These are phyloP conservation scores for Domatiomyces globalis DNA, from an alignment of 2,329 filamentous ascomycete genomes.

Conservation along the genomic window DNA sequence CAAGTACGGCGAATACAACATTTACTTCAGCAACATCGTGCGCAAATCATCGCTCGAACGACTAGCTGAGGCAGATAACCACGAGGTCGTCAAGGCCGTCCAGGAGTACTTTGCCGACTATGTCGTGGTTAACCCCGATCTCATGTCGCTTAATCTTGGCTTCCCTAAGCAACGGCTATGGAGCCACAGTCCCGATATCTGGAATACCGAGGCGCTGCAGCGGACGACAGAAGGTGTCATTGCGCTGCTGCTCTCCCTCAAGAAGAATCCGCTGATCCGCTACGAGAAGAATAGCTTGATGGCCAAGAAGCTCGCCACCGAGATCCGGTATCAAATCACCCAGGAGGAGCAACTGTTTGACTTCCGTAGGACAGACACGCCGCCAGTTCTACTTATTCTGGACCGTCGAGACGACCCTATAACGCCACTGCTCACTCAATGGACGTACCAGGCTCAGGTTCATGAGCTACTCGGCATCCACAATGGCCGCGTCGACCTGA, in stretches of 20 bases:
- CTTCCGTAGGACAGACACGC: slow-evolving; percentile 86
- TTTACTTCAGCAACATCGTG: slow-evolving; percentile 95
- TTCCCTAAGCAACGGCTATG: slow-evolving; percentile 65
- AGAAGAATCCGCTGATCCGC: slow-evolving; percentile 90
- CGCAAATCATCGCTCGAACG: slow-evolving; percentile 93
- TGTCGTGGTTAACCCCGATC: slow-evolving; percentile 82
- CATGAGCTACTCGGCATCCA: slow-evolving; percentile 88
- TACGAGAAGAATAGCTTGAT: slow-evolving; percentile 84
- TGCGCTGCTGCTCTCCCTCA: slow-evolving; percentile 71
- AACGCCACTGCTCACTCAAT: slow-evolving; percentile 86
- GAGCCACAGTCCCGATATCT: slow-evolving; percentile 67
- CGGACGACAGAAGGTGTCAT: slow-evolving; percentile 76
- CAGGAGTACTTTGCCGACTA: slow-evolving; percentile 97
- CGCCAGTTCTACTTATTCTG: slow-evolving; percentile 77
- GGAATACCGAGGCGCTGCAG: slow-evolving; percentile 81
- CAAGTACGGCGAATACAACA: slow-evolving; percentile 92
- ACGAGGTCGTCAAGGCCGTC: slow-evolving; percentile 86
- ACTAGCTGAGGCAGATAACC: slow-evolving; percentile 88
- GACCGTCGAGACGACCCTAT: slow-evolving; percentile 90
- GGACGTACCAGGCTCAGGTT: slow-evolving; percentile 99
- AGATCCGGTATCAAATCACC: slow-evolving; percentile 81
- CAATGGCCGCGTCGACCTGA: slow-evolving; percentile 86
- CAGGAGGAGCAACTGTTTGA: slow-evolving; percentile 96
- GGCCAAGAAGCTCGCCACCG: slow-evolving; percentile 82
- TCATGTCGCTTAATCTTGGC: slow-evolving; percentile 66